Percentiles rank a stretch among this genome's conserved stretches.
Conservation (phyloP, 2,329 filamentous ascomycete species). For the Colletotrichum sansevieriae region DNA sequence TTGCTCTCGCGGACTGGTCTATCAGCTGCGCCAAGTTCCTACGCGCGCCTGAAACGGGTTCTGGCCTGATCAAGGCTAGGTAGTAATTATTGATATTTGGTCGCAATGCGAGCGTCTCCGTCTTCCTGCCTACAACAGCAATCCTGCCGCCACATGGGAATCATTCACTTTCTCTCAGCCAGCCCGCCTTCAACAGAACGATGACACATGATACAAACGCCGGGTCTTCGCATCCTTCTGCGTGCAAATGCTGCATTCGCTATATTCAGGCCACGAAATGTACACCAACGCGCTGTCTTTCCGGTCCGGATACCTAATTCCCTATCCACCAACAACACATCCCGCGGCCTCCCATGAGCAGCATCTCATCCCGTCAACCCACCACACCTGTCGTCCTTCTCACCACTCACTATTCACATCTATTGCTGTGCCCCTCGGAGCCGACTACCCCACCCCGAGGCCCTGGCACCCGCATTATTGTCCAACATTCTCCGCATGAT, state of each 20-base stretch:
- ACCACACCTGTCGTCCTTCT: neutral
- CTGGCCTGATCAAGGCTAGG: conserved; percentile 24
- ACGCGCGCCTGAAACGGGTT: conserved; percentile 31
- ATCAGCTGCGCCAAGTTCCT: conserved; percentile 17
- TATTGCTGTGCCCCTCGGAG: conserved; percentile 15
- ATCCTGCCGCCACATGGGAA: neutral
- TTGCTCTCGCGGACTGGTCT: neutral
- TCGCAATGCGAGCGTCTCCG: conserved; percentile 16
- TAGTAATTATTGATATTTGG: conserved; percentile 10
- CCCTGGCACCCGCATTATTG: conserved; percentile 25
- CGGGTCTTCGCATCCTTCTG: neutral
- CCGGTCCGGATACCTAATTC: neutral
- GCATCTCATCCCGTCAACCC: conserved; percentile 1
- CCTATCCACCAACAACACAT: neutral
- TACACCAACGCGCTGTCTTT: neutral
- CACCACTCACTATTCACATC: neutral
- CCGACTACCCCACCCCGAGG: conserved; percentile 32
- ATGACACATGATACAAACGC: neutral
- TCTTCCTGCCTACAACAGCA: conserved; percentile 7
- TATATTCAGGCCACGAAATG: neutral
- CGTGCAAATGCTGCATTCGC: neutral
- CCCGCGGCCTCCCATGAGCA: neutral
- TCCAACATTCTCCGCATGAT: conserved; percentile 30
- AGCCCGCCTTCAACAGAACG: too few relatives aligned
- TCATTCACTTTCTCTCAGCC: neutral